Base-by-base conservation (phyloP, 2,329 filamentous ascomycete species). In the Ustulina deusta region DNA sequence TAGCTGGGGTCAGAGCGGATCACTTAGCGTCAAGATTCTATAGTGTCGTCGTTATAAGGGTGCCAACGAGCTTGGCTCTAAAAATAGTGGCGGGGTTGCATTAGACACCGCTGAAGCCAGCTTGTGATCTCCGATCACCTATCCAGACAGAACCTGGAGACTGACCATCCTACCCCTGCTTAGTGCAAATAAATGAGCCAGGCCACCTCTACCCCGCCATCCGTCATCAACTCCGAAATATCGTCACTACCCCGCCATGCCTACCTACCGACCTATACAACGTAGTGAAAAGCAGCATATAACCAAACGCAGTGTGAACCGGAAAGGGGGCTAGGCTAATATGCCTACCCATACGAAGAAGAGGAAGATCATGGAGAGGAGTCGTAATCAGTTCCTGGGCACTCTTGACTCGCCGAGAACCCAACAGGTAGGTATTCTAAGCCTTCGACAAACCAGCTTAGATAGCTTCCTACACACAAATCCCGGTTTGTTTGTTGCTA, bases 161-260 rank as follows among this genome's bases (percentile, higher is more conserved):
- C 7, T 20, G 11, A 10, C 25, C 25, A 63, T 27, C 49, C 36
- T 11, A 56, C 44, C 63, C 63, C 58, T 61, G 58, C 63, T 55
- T 61, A 65, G 63, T 61, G 57, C 42, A 57, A 51, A 44, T 59
- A 49, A 32, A n/a, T n/a, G n/a, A n/a, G n/a, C 17, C 20, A 34
- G 20, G 29, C 20, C 22, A 32, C 42, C 49, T 65, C 54, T 67
- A 67, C 66, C 66, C 66, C 66, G 66, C 66, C 57, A 58, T 54
- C 40, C 44, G 27, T 58, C 57, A 61, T 65, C 57, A 59, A 48
- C 59, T 25, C 58, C 52, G 36, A 15, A 25, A 58, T 52, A 42
- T 61, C 29, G 13, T 58, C 54, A 63, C 17, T 44, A 60, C 65
- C 56, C 62, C 62, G 56, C 62, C 56, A 15, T 64, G 7, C 34